A percentile compares a stretch with the other conserved stretches of the same genome.
Evolutionary conservation across 78 protist species (phyloP).

Genomic region (Monocercomonoides exilis): DNA sequence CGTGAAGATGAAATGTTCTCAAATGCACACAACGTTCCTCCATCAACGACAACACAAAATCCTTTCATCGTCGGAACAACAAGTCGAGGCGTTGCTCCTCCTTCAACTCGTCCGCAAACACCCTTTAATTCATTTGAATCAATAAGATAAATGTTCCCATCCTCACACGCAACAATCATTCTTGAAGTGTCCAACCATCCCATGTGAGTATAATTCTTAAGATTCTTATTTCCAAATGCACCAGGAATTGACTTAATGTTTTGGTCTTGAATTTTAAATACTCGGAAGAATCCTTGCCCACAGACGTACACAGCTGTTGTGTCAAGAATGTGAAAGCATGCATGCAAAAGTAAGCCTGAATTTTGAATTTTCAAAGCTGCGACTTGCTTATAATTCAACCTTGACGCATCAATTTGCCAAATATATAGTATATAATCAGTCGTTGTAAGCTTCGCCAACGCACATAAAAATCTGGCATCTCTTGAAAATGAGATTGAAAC

Average conservation of each 20-base stretch:
- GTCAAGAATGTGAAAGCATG: background rate
- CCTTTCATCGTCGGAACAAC: background rate
- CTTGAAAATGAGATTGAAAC: background rate
- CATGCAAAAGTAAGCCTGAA: background rate
- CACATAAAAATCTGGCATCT: background rate
- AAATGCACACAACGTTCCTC: background rate
- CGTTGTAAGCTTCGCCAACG: background rate
- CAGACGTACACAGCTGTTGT: background rate
- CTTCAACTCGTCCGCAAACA: background rate
- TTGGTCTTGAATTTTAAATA: background rate
- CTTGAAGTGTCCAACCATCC: background rate
- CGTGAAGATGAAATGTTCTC: background rate
- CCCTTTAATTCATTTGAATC: background rate
- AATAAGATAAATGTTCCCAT: background rate
- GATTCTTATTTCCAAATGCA: background rate
- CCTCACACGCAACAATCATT: background rate
- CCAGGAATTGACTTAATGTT: background rate
- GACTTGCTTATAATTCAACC: background rate
- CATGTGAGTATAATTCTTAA: background rate
- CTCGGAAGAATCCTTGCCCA: background rate
- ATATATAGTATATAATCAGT: background rate
- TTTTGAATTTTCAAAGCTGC: background rate
- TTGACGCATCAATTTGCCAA: background rate
- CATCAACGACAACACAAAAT: background rate
- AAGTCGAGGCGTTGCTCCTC: background rate